Percentiles rank a stretch among this genome's conserved stretches.
phyloP scores from a whole-genome alignment of 148 eudicot species.

The Oxyria digyna region DNA sequence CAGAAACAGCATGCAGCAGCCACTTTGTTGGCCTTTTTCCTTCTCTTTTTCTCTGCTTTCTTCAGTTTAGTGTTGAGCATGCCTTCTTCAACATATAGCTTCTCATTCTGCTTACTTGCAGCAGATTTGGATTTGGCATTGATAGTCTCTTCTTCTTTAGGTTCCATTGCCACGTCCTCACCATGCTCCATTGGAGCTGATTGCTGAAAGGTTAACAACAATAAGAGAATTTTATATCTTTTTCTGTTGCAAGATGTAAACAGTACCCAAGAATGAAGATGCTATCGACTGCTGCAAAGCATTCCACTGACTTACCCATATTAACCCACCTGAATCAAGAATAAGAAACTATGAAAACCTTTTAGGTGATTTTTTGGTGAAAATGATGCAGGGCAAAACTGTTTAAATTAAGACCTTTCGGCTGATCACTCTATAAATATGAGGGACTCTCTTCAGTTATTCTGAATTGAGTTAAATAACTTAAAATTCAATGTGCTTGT shows the following conservation, averaged over 20 bases:
- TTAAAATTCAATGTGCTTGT: not conserved
- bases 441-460: not conserved
- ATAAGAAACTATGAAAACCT: not conserved
- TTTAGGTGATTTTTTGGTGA: too few species aligned
- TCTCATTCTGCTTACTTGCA: slow-evolving; percentile 58
- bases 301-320: slow-evolving; percentile 88
- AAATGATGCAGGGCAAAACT: not conserved
- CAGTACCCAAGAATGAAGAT: slow-evolving; percentile 68
- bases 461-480: not conserved
- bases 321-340: slow-evolving; percentile 47
- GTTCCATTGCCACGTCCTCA: slow-evolving; percentile 45
- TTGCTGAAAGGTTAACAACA: too few species aligned
- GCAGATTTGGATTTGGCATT: slow-evolving; percentile 25
- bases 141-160: slow-evolving; percentile 35
- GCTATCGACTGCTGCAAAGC: slow-evolving; percentile 83
- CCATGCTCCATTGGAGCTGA: too few species aligned
- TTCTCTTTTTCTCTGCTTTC: slow-evolving; percentile 63
- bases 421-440: too few species aligned
- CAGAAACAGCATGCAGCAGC: slow-evolving; percentile 29
- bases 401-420: not conserved
- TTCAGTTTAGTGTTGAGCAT: slow-evolving; percentile 61
- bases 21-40: slow-evolving; percentile 41
- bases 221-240: slow-evolving; percentile 27
- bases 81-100: slow-evolving; percentile 66
- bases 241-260: slow-evolving; percentile 51